Percentiles rank a stretch among this genome's conserved stretches.
These are phyloP conservation scores for Trichoderma sp. DNA, from an alignment of 2,329 filamentous ascomycete genomes.

Conservation along the genomic window DNA sequence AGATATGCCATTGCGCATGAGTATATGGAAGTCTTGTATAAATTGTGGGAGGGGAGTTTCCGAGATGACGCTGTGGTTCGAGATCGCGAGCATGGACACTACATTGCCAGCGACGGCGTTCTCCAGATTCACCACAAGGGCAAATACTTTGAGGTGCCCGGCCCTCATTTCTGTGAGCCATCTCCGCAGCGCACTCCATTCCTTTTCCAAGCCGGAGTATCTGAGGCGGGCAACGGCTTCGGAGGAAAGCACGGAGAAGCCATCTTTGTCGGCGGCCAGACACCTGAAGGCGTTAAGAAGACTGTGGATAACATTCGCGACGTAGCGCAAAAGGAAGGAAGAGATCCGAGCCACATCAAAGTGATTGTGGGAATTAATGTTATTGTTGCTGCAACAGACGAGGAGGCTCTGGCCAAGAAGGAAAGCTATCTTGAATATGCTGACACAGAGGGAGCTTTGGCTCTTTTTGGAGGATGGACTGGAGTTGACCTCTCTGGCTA, in stretches of 20 bases:
- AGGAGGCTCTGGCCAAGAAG: constrained; percentile 9
- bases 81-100: constrained; percentile 5
- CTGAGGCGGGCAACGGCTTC: constrained; percentile 19
- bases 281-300: constrained; percentile 6
- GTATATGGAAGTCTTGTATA: constrained; percentile 19
- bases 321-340: neutral
- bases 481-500: constrained; percentile 15
- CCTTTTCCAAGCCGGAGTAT: constrained; percentile 19
- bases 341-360: constrained; percentile 14
- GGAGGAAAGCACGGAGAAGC: constrained; percentile 19
- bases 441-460: constrained; percentile 17
- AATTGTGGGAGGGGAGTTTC: constrained; percentile 20
- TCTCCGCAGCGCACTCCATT: constrained; percentile 18
- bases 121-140: constrained; percentile 19
- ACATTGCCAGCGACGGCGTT: constrained; percentile 9
- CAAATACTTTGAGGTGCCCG: constrained; percentile 18
- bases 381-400: constrained; percentile 18
- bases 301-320: constrained; percentile 15
- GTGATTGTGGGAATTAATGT: constrained; percentile 14
- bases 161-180: constrained; percentile 19
- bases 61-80: constrained; percentile 15
- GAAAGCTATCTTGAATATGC: constrained; percentile 16
- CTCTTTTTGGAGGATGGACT: constrained; percentile 18
- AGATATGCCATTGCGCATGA: constrained; percentile 19
- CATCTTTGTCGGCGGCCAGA: constrained; percentile 18